These are phyloP conservation scores for Hippophae gyantsensis DNA, from an alignment of 306 rosid genomes.

Conservation along the genomic window DNA sequence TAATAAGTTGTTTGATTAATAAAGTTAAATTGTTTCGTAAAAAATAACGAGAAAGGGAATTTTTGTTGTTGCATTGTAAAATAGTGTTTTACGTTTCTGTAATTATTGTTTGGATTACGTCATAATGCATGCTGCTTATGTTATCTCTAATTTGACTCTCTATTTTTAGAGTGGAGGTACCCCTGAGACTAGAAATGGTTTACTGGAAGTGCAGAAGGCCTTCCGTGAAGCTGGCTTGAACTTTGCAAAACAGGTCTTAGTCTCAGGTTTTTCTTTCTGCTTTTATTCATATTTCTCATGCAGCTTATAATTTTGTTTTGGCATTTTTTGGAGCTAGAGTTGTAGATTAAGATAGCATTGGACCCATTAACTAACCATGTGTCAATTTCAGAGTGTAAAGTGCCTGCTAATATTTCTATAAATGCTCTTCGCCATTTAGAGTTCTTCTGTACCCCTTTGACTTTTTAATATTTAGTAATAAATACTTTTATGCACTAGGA, in stretches of 20 bases:
- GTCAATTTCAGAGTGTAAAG: constrained; percentile 4
- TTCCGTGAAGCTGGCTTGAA: constrained; percentile 92
- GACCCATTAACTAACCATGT: background rate
- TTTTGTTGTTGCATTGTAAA: too few species aligned
- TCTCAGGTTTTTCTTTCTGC: constrained; percentile 58
- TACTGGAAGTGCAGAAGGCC: constrained; percentile 95
- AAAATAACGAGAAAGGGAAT: too few species aligned
- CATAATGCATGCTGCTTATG: constrained; percentile 13
- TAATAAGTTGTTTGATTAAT: too few species aligned
- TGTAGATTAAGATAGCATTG: background rate
- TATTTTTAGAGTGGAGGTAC: constrained; percentile 90
- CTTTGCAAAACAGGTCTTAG: constrained; percentile 94
- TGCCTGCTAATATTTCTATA: too few species aligned
- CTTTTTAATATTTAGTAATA: too few species aligned
- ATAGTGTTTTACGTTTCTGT: background rate
- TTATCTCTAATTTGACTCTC: constrained; percentile 9
- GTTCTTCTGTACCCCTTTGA: too few species aligned
- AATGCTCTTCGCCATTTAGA: too few species aligned
- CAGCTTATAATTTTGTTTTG: constrained; percentile 6
- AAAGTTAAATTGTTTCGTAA: too few species aligned
- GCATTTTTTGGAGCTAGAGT: constrained; percentile 10
- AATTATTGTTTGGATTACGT: background rate
- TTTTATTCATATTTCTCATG: constrained; percentile 15
- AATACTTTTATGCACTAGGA: too few species aligned
- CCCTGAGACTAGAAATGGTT: constrained; percentile 95